Evolutionary conservation across 176 grass and related monocot genomes (phyloP).

Genomic region (Juncus inflexus): DNA sequence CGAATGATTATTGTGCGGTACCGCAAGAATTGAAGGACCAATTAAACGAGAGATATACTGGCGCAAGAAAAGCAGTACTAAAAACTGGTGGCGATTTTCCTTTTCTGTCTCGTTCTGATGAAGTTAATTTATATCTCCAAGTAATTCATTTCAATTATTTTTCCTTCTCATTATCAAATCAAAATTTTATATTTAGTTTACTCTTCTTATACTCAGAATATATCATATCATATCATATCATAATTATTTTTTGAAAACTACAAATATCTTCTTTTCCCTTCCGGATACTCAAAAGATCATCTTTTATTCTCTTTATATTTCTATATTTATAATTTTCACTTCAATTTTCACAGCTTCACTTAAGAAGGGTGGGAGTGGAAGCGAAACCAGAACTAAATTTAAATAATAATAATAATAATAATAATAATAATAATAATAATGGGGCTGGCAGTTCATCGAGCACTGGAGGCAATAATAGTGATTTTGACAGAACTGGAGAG

Average conservation of each 20-base stretch:
- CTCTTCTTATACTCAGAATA: too few relatives aligned
- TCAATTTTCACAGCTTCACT: constrained; percentile 67
- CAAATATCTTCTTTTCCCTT: too few relatives aligned
- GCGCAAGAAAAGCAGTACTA: constrained; percentile 66
- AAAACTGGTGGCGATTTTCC: constrained; percentile 97
- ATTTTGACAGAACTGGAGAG: constrained; percentile 5
- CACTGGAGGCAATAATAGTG: constrained; percentile 17
- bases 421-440: constrained; percentile 45
- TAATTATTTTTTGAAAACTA: background rate
- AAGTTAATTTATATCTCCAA: constrained; percentile 97
- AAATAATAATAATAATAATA: constrained; percentile 26
- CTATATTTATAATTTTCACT: constrained; percentile 15
- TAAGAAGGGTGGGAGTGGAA: constrained; percentile 89
- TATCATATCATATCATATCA: background rate
- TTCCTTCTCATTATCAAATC: too few relatives aligned
- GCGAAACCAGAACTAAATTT: constrained; percentile 42
- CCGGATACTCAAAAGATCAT: too few relatives aligned
- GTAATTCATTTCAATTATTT: constrained; percentile 29
- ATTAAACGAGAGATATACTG: constrained; percentile 84
- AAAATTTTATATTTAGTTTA: too few relatives aligned
- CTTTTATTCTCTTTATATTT: constrained; percentile 2
- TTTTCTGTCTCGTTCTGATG: constrained; percentile 86
- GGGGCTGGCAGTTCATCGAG: constrained; percentile 44
- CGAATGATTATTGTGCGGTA: constrained; percentile 94
- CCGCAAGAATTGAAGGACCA: constrained; percentile 82